Conservation (phyloP, 352 stramenopile genomes). For the Phytophthora cajani region DNA sequence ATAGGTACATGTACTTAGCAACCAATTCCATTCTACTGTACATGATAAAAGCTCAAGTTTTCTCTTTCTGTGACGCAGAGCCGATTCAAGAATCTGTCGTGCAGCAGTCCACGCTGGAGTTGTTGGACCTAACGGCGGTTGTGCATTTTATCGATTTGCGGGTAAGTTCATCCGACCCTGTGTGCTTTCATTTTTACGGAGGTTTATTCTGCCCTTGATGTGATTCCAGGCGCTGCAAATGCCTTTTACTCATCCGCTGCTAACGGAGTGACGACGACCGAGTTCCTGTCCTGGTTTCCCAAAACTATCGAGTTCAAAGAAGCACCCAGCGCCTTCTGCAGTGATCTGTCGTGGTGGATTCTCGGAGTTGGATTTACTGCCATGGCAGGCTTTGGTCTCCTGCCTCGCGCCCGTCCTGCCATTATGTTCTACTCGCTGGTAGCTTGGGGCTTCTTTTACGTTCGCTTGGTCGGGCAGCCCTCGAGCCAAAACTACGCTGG, state of each 20-base stretch:
- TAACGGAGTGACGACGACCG: constrained; percentile 56
- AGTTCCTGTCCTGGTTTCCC: constrained; percentile 80
- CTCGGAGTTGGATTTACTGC: constrained; percentile 46
- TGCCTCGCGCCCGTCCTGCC: constrained; percentile 46
- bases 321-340: constrained; percentile 59
- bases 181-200: background rate
- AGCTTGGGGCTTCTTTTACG: constrained; percentile 79
- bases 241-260: constrained; percentile 53
- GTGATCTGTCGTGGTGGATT: constrained; percentile 81
- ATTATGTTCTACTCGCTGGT: constrained; percentile 67
- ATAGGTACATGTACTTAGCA: constrained; percentile 55
- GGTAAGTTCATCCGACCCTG: constrained; percentile 29
- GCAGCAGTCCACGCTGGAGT: constrained; percentile 81
- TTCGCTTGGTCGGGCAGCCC: constrained; percentile 67
- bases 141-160: constrained; percentile 63
- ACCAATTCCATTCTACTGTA: background rate
- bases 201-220: background rate
- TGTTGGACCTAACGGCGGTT: constrained; percentile 72
- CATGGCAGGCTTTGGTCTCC: constrained; percentile 54
- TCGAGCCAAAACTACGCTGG: constrained; percentile 61
- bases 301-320: constrained; percentile 83
- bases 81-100: constrained; percentile 82
- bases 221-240: constrained; percentile 43
- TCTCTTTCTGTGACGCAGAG: constrained; percentile 33
- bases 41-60: background rate